Evolutionary conservation across 345 rosid species (phyloP).

Genomic region (Citrus australasica): DNA sequence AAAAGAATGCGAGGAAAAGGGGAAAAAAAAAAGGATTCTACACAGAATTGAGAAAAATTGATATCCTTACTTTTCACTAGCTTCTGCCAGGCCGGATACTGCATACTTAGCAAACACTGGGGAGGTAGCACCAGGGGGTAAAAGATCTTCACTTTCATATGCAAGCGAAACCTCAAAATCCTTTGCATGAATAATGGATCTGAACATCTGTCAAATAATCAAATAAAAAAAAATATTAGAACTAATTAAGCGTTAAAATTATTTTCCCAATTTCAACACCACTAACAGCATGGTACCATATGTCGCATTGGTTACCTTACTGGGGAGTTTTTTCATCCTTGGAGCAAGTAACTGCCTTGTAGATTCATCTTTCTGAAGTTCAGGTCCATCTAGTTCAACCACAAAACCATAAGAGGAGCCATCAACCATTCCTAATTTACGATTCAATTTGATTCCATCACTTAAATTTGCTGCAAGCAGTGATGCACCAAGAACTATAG

Average conservation of each 20-base stretch:
- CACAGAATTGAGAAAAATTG: background rate
- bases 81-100: constrained; percentile 76
- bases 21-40: background rate
- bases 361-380: constrained; percentile 60
- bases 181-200: constrained; percentile 69
- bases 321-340: constrained; percentile 93
- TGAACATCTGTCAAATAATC: constrained; percentile 67
- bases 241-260: background rate
- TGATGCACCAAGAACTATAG: constrained; percentile 92
- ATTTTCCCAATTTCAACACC: background rate
- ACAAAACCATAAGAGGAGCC: constrained; percentile 81
- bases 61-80: constrained; percentile 73
- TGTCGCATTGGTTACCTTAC: constrained; percentile 58
- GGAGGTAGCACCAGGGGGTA: constrained; percentile 72
- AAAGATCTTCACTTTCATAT: constrained; percentile 67
- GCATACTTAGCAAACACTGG: constrained; percentile 79
- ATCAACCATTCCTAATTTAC: constrained; percentile 93
- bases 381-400: constrained; percentile 79
- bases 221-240: constrained; percentile 16
- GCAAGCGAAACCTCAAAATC: constrained; percentile 91
- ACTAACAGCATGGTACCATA: background rate
- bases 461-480: constrained; percentile 96
- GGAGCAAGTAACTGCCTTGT: constrained; percentile 75
- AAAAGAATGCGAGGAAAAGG: background rate
- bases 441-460: constrained; percentile 95